phyloP scores from a whole-genome alignment of 306 rosid species.

The Morella rubra region DNA sequence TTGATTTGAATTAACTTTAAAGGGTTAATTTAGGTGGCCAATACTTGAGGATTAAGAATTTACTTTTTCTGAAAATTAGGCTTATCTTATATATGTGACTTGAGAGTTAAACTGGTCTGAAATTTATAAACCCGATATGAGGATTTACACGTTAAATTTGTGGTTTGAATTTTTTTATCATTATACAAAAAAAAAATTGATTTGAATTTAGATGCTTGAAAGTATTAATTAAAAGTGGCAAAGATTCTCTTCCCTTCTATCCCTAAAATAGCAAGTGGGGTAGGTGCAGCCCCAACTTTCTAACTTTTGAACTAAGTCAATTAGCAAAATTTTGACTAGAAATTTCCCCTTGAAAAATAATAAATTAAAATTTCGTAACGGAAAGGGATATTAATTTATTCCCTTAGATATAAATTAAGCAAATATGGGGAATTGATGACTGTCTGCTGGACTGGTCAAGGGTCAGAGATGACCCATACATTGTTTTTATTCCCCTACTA shows the following conservation, averaged over 20 bases:
- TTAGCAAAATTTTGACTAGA: constrained; percentile 24
- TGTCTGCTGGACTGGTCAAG: constrained; percentile 31
- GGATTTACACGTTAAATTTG: too few relatives aligned
- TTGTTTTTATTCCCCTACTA: constrained; percentile 35
- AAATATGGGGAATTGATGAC: constrained; percentile 9
- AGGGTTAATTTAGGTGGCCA: too few relatives aligned
- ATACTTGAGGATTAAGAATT: too few relatives aligned
- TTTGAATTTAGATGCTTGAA: background rate
- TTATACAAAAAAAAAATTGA: too few relatives aligned
- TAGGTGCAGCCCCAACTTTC: constrained; percentile 14
- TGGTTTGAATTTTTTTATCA: too few relatives aligned
- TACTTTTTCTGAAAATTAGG: too few relatives aligned
- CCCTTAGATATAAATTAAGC: background rate
- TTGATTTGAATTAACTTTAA: too few relatives aligned
- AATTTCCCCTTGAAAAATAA: background rate
- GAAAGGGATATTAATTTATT: background rate
- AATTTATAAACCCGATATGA: too few relatives aligned
- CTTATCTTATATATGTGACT: too few relatives aligned
- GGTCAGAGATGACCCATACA: constrained; percentile 46
- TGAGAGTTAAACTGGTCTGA: background rate
- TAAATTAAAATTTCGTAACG: too few relatives aligned
- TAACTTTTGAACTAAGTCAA: constrained; percentile 15
- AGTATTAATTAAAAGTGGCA: background rate
- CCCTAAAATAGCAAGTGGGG: background rate
- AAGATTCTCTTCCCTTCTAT: background rate